These are phyloP conservation scores for Wickerhamomyces rabaulensis DNA, from an alignment of 805 yeast genomes.

Conservation along the genomic window DNA sequence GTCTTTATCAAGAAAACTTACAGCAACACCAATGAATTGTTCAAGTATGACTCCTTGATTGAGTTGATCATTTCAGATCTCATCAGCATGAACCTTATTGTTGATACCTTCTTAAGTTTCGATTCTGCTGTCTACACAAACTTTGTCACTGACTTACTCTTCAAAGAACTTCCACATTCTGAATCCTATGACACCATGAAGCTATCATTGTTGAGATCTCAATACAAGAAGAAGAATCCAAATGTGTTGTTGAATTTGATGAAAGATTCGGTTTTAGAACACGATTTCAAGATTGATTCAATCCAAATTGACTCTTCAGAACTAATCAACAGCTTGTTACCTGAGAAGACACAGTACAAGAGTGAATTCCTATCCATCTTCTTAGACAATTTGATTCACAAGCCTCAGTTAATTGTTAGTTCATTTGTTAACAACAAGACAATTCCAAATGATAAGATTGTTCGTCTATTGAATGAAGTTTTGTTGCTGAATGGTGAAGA, in stretches of 20 bases:
- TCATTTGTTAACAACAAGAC: constrained; percentile 3
- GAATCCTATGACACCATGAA: constrained; percentile 16
- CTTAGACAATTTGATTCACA: constrained; percentile 13
- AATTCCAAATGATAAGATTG: neutral
- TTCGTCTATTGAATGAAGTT: constrained; percentile 7
- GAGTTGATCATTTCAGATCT: constrained; percentile 34
- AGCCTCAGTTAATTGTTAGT: constrained; percentile 8
- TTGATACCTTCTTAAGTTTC: constrained; percentile 26
- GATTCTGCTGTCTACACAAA: constrained; percentile 14
- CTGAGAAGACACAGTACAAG: constrained; percentile 14
- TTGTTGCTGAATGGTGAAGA: constrained; percentile 1
- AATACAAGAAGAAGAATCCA: constrained; percentile 15
- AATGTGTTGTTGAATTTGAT: constrained; percentile 14
- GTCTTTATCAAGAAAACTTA: constrained; percentile 25
- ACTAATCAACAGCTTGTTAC: constrained; percentile 15
- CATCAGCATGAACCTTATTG: constrained; percentile 27
- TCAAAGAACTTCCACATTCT: constrained; percentile 15
- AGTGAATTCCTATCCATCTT: constrained; percentile 15
- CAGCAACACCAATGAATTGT: constrained; percentile 26
- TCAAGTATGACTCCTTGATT: constrained; percentile 31
- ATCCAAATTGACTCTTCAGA: constrained; percentile 23
- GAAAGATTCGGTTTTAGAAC: constrained; percentile 11
- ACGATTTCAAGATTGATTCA: constrained; percentile 10
- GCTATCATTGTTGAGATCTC: constrained; percentile 16
- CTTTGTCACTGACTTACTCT: constrained; percentile 19